Base-by-base conservation (phyloP, 768 basidiomycete genomes). In the Plicaturopsis crispa region DNA sequence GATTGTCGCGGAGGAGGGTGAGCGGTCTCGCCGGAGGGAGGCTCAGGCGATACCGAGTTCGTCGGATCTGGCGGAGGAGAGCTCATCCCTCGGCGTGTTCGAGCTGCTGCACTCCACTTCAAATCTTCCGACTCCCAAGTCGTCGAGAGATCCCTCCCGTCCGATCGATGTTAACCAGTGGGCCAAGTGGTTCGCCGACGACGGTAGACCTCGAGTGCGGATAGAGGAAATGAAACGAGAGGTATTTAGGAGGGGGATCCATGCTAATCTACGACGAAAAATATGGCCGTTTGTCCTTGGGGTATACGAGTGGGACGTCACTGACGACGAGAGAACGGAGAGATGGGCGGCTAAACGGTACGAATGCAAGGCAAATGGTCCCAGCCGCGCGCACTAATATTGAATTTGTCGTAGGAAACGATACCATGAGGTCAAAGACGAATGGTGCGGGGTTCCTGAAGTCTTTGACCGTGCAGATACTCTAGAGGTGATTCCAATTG, bases 1-100 rank as follows among this genome's bases (percentile, higher is more conserved):
- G 35, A 85, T 91, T 42, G 96, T 98, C 1, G 96, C 96, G 2
- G 96, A 99, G 59, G 96, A 98, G 56, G 96, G 96, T 13, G 96
- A 99, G 57, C 73, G 89, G 12, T 80, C 91, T 4, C 72, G 96
- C 31, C 63, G 80, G 46, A 72, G 75, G 31, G 96, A 99, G 57
- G 78, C 84, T 0, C 82, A 84, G 53, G 66, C 73, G 0, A 49
- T 86, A 10, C 76, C 78, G 3, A 61, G 78, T 3, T 66, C 73
- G 5, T 67, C 65, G 3, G 66, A 67, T 43, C 55, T 67, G 24
- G 70, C 56, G 13, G 79, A 80, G 52, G 86, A 82, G 58, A 70
- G 67, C 3, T 84, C 84, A 1, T 80, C 84, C 1, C 58, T 91
- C 20, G 92, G 91, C 1, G 80, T 92, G 5, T 96, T 93, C 48